Evolutionary conservation across 2,329 filamentous ascomycete species (phyloP).

Genomic region (Talaromyces sp.): DNA sequence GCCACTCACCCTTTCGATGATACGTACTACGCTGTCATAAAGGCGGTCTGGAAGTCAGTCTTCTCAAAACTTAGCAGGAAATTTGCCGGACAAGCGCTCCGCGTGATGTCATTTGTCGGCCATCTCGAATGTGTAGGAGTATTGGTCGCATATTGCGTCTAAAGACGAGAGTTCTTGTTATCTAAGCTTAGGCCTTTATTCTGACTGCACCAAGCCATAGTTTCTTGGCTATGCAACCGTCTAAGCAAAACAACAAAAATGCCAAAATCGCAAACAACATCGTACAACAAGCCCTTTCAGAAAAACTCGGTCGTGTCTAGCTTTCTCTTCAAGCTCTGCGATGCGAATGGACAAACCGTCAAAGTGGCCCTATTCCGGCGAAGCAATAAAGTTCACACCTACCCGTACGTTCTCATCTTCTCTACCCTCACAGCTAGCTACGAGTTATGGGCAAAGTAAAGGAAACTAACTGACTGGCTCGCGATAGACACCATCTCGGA

Average conservation of each 20-base stretch:
- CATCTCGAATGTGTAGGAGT: no score
- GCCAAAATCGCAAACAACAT: neutral
- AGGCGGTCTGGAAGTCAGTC: no score
- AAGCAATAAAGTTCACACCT: slow-evolving; percentile 58
- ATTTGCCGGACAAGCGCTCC: neutral
- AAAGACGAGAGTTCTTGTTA: neutral
- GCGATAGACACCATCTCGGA: slow-evolving; percentile 54
- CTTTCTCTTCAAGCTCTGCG: slow-evolving; percentile 38
- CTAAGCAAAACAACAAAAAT: neutral
- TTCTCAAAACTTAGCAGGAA: no score
- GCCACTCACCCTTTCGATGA: no score
- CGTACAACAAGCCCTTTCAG: slow-evolving; percentile 19
- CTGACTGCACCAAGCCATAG: neutral
- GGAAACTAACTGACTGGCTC: neutral
- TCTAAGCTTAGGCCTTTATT: no score
- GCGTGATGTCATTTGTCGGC: slow-evolving; percentile 1
- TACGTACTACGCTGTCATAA: no score
- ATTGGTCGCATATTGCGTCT: no score
- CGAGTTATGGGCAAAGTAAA: neutral
- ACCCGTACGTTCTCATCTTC: slow-evolving; percentile 47
- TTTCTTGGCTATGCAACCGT: no score
- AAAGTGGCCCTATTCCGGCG: slow-evolving; percentile 61
- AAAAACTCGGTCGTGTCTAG: slow-evolving; percentile 42
- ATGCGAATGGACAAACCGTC: slow-evolving; percentile 23
- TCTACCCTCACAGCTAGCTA: neutral